phyloP scores from a whole-genome alignment of 305 asterid species.

The Solanum hybrid region DNA sequence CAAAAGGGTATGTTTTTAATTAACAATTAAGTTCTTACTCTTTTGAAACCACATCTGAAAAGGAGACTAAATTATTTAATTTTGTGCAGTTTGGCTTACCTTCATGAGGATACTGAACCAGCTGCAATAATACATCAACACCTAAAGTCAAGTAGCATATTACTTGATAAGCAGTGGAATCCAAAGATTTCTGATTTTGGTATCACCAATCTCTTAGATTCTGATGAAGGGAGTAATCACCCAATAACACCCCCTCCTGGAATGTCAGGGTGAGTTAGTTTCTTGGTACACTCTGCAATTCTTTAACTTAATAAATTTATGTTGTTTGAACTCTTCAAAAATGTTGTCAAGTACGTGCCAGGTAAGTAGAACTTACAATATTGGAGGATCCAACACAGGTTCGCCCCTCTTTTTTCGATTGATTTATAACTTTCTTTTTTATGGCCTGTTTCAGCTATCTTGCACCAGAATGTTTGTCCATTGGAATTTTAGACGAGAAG shows the following conservation, averaged over 20 bases:
- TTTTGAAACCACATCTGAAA: not conserved
- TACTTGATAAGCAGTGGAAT: slow-evolving; percentile 50
- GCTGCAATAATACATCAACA: slow-evolving; percentile 23
- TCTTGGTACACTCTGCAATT: not conserved
- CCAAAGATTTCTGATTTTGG: slow-evolving; percentile 46
- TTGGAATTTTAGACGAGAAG: slow-evolving; percentile 17
- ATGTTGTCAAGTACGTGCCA: too few species aligned
- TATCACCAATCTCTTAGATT: slow-evolving; percentile 24
- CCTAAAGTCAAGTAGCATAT: slow-evolving; percentile 41
- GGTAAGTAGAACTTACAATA: not conserved
- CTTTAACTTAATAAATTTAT: not conserved
- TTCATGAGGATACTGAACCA: slow-evolving; percentile 49
- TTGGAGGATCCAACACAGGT: not conserved
- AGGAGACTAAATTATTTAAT: too few species aligned
- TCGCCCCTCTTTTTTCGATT: not conserved
- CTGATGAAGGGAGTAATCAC: slow-evolving; percentile 12
- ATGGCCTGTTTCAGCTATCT: slow-evolving; percentile 18
- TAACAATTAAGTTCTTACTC: not conserved
- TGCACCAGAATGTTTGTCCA: slow-evolving; percentile 26
- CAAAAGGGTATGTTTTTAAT: slow-evolving; percentile 38
- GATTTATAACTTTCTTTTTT: not conserved
- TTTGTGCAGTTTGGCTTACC: slow-evolving; percentile 35
- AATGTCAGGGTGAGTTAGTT: slow-evolving; percentile 34
- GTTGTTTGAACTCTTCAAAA: not conserved
- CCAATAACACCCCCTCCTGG: slow-evolving; percentile 19